These are phyloP conservation scores for Galerina sulciceps DNA, from an alignment of 768 basidiomycete genomes.

Conservation along the genomic window DNA sequence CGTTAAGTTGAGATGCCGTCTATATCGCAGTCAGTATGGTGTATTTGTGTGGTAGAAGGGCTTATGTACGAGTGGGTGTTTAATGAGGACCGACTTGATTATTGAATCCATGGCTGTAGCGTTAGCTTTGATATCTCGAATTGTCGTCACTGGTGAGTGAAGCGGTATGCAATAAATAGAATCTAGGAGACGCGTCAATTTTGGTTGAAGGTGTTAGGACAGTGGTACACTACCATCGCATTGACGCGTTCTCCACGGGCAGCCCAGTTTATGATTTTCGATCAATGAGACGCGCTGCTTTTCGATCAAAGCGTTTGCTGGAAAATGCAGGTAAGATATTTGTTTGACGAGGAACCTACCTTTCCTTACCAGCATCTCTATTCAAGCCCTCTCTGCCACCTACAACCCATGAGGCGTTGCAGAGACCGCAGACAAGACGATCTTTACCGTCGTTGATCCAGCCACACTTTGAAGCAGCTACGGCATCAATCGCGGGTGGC, in stretches of 20 bases:
- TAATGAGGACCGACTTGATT: constrained; percentile 58
- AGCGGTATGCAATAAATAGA: constrained; percentile 80
- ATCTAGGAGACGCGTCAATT: constrained; percentile 34
- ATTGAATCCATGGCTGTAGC: constrained; percentile 58
- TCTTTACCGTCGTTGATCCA: constrained; percentile 88
- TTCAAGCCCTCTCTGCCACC: constrained; percentile 71
- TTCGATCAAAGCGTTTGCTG: constrained; percentile 73
- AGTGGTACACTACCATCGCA: constrained; percentile 61
- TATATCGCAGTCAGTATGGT: constrained; percentile 26
- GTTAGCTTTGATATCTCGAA: constrained; percentile 59
- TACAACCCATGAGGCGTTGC: constrained; percentile 75
- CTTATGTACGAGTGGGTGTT: constrained; percentile 72
- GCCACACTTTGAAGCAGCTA: constrained; percentile 81
- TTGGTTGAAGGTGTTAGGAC: neutral
- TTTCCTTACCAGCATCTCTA: constrained; percentile 75
- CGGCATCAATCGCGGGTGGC: constrained; percentile 72
- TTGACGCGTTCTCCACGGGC: constrained; percentile 83
- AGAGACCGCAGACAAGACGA: constrained; percentile 73
- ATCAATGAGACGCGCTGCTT: constrained; percentile 72
- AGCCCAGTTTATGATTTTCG: constrained; percentile 76
- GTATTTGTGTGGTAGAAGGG: neutral
- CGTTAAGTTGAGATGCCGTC: constrained; percentile 61
- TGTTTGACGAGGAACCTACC: constrained; percentile 25
- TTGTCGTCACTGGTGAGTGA: constrained; percentile 64
- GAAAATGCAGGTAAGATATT: neutral